A percentile compares a stretch with the other conserved stretches of the same genome.
Evolutionary conservation across 805 yeast species (phyloP).

Genomic region (Saitoella complicata): DNA sequence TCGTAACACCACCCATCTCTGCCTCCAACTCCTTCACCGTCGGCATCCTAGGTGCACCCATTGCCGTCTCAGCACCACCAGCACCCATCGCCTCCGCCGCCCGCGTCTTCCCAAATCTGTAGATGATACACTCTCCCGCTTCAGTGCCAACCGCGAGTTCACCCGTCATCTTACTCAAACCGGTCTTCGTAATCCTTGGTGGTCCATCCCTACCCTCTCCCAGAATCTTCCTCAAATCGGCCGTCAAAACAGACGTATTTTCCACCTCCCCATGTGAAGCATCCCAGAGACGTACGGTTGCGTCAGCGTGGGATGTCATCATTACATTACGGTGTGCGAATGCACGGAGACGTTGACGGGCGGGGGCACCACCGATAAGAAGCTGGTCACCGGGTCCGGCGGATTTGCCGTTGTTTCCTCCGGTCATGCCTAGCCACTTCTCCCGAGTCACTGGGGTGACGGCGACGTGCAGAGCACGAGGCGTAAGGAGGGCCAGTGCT

Average conservation of each 20-base stretch:
- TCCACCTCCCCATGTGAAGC: constrained; percentile 56
- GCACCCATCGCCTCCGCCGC: too few relatives aligned
- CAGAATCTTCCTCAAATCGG: background rate
- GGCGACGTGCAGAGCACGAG: constrained; percentile 42
- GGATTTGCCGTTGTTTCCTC: constrained; percentile 22
- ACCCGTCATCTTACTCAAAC: constrained; percentile 2
- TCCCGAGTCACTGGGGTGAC: constrained; percentile 44
- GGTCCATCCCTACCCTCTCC: too few relatives aligned
- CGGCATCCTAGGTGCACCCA: too few relatives aligned
- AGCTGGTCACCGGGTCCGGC: constrained; percentile 23
- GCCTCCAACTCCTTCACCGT: too few relatives aligned
- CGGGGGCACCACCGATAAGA: constrained; percentile 69
- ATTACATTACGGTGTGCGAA: constrained; percentile 40
- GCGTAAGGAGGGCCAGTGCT: constrained; percentile 60
- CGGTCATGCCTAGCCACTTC: constrained; percentile 69
- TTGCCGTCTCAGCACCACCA: too few relatives aligned
- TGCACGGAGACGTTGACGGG: constrained; percentile 31
- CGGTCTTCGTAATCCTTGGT: too few relatives aligned
- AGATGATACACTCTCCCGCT: constrained; percentile 59
- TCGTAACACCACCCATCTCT: too few relatives aligned
- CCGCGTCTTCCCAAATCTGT: constrained; percentile 36
- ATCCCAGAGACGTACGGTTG: constrained; percentile 67
- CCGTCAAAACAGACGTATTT: constrained; percentile 40
- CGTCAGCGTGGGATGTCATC: constrained; percentile 72
- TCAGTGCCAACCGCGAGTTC: constrained; percentile 44